Evolutionary conservation across 1,284 basidiomycete species (phyloP).

Genomic region (Ganoderma resinaceum): DNA sequence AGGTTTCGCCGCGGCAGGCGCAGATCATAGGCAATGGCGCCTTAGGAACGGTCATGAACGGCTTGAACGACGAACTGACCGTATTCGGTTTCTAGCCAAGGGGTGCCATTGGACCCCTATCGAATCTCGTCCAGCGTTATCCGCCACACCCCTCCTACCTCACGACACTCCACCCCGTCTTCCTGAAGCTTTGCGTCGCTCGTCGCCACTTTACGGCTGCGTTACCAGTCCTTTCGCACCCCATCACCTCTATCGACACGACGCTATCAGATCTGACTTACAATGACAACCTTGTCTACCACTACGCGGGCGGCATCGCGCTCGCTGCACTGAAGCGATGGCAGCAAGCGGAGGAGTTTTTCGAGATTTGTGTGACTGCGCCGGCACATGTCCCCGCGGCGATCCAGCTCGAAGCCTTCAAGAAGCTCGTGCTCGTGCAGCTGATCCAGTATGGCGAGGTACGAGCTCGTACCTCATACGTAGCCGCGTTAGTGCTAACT

Average conservation of each 20-base stretch:
- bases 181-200: conserved; percentile 52
- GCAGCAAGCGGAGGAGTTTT: conserved; percentile 72
- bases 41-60: not conserved
- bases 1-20: too few species aligned
- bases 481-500: not conserved
- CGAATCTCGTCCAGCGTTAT: conserved; percentile 65
- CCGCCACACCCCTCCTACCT: conserved; percentile 62
- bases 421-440: conserved; percentile 81
- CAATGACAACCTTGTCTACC: conserved; percentile 79
- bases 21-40: too few species aligned
- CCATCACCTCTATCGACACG: conserved; percentile 66
- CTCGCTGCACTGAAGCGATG: conserved; percentile 68
- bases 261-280: conserved; percentile 65
- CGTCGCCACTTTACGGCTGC: conserved; percentile 59
- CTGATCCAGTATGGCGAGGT: conserved; percentile 78
- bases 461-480: conserved; percentile 15
- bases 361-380: conserved; percentile 78
- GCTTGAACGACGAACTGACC: not conserved
- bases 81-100: conserved; percentile 36
- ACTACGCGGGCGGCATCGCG: conserved; percentile 75
- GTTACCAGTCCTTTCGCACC: conserved; percentile 61
- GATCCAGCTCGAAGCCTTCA: conserved; percentile 85
- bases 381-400: conserved; percentile 71
- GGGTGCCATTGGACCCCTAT: conserved; percentile 63
- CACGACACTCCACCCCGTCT: conserved; percentile 72